Evolutionary conservation across 169 alveolate genomes (phyloP), one percentile per base, ranked within the genome.

Genomic region (Eimeria zaria): DNA sequence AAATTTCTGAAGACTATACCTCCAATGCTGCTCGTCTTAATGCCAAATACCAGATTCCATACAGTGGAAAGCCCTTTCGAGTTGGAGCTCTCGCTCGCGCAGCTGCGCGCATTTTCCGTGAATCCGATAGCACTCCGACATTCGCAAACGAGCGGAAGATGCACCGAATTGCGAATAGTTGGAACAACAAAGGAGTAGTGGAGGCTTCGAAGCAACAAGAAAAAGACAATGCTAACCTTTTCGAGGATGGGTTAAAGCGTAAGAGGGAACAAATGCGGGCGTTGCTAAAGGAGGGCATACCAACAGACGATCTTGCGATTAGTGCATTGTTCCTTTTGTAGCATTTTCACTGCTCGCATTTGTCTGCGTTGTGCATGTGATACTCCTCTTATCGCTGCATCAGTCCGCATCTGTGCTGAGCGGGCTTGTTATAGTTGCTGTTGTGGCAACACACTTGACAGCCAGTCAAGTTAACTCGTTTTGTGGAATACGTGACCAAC

Each of bases 221-320:
- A 53, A 20, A 71, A 16, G 55, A 39, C 16, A 71, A 71, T 41
- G 53, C 81, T 1, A 4, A 39, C 81, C 36, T 39, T 18, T 71
- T 71, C 53, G 33, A 71, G 14, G 20, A 0, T 14, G 55, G 81
- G 33, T 20, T 71, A 53, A 12, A 12, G 12, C 12, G 0, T 0
- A 71, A 36, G 16, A 71, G 81, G 53, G 81, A 71, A 16, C 81
- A 71, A 71, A 71, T 71, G 81, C 51, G 53, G 11, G 51, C 30
- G 81, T 20, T 71, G 53, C 30, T 71, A 20, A 41, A 71, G 33
- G 30, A 71, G 6, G 81, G 81, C 53, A 16, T 71, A 71, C 81
- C 81, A 5, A 8, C 5, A 0, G 81, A 71, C 20, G 51, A 33
- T 16, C 78, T 67, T 30, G 78, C 14, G 11, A 67, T 67, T n/a